Evolutionary conservation across 352 stramenopile genomes (phyloP).

Genomic region (Phytopythium kandeliae): DNA sequence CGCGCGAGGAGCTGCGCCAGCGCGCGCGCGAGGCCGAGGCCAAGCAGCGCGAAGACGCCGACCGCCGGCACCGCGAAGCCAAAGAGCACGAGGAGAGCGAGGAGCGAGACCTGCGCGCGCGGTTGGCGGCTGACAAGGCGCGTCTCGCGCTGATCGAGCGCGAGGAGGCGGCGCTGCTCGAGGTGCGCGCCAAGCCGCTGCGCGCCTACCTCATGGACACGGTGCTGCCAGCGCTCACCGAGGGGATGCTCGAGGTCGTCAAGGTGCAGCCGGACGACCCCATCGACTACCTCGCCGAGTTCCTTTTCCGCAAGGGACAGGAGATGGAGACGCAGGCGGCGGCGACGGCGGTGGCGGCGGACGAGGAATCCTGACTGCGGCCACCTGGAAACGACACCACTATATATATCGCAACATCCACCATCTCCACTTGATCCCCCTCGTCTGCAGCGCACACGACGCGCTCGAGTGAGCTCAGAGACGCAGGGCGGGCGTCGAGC

Average conservation of each 20-base stretch:
- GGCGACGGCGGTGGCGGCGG: neutral
- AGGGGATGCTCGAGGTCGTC: conserved; percentile 86
- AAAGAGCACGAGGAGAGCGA: conserved; percentile 52
- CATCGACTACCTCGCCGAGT: conserved; percentile 86
- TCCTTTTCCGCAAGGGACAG: conserved; percentile 76
- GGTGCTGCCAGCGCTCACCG: conserved; percentile 75
- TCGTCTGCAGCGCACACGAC: neutral
- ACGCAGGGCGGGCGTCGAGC: too few relatives aligned
- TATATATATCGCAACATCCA: too few relatives aligned
- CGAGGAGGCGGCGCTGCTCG: conserved; percentile 77
- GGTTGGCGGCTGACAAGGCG: conserved; percentile 44
- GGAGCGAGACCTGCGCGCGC: conserved; percentile 30
- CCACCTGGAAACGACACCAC: neutral
- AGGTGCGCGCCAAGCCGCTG: conserved; percentile 73
- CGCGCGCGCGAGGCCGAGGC: conserved; percentile 36
- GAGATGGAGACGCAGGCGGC: conserved; percentile 33
- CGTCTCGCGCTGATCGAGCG: conserved; percentile 68
- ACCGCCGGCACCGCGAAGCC: conserved; percentile 21
- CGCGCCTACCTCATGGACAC: conserved; percentile 82
- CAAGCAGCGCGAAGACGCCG: conserved; percentile 42
- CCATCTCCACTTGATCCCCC: too few relatives aligned
- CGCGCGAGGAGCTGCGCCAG: conserved; percentile 48
- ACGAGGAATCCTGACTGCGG: neutral
- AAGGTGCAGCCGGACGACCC: conserved; percentile 82
- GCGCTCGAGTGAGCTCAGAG: too few relatives aligned